These are phyloP conservation scores for Rhynchosporium agropyri DNA, from an alignment of 2,329 filamentous ascomycete genomes.

Conservation along the genomic window DNA sequence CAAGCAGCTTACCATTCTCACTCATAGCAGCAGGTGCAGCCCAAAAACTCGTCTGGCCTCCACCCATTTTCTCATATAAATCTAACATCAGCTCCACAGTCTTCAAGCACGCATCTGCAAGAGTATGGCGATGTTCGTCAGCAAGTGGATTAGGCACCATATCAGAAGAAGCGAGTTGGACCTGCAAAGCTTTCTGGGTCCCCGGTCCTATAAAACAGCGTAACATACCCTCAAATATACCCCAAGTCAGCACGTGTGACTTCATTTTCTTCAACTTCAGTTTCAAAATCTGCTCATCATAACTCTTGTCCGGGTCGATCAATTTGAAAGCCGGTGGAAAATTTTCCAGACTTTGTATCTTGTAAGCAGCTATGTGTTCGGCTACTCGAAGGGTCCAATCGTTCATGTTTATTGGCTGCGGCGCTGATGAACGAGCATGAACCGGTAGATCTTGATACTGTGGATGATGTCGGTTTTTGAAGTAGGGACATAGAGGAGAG, in stretches of 20 bases:
- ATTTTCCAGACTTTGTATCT: neutral
- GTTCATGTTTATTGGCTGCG: slow-evolving; percentile 4
- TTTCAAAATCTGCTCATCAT: neutral
- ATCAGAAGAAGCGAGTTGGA: neutral
- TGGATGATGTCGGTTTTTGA: slow-evolving; percentile 6
- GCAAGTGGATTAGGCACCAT: neutral
- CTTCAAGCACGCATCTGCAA: slow-evolving; percentile 4
- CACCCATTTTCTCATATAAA: neutral
- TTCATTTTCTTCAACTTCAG: slow-evolving; percentile 7
- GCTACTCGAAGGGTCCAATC: slow-evolving; percentile 1
- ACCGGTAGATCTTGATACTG: slow-evolving; percentile 3
- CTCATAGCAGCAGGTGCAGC: slow-evolving; percentile 7
- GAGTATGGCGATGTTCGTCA: slow-evolving; percentile 5
- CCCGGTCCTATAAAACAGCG: slow-evolving; percentile 1
- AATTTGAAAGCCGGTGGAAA: slow-evolving; percentile 1
- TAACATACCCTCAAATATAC: slow-evolving; percentile 3
- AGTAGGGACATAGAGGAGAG: neutral
- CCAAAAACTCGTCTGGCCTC: slow-evolving; percentile 5
- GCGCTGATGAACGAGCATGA: slow-evolving; percentile 13
- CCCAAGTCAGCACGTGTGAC: neutral
- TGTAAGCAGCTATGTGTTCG: slow-evolving; percentile 4
- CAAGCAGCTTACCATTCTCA: neutral
- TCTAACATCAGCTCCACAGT: neutral
- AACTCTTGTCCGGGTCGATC: neutral
- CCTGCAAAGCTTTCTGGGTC: neutral